A percentile compares a stretch with the other conserved stretches of the same genome.
phyloP scores from a whole-genome alignment of 73 alveolate species.

The Breviolum minutum region DNA sequence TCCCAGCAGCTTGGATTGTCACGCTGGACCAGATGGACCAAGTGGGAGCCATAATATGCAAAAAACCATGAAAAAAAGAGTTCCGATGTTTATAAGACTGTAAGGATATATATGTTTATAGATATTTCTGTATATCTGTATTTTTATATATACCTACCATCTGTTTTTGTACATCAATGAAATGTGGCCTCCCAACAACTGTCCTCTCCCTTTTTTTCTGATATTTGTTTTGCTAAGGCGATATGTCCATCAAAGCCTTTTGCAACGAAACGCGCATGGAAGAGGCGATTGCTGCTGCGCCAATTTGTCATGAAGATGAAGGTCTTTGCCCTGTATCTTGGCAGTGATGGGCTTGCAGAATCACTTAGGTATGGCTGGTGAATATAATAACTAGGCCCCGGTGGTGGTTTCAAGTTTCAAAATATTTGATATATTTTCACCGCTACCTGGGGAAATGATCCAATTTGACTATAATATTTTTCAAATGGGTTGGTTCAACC shows the following conservation, averaged over 20 bases:
- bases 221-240: conserved; percentile 4
- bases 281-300: conserved; percentile 30
- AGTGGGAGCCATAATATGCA: neutral
- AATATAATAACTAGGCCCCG: neutral
- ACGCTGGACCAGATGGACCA: neutral
- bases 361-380: too few relatives aligned
- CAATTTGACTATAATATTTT: too few relatives aligned
- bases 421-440: neutral
- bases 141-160: neutral
- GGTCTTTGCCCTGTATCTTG: conserved; percentile 68
- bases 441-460: too few relatives aligned
- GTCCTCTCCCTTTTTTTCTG: neutral
- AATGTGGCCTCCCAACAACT: neutral
- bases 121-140: too few relatives aligned
- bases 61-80: too few relatives aligned
- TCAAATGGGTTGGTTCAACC: too few relatives aligned
- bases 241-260: conserved; percentile 73
- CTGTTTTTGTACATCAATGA: neutral
- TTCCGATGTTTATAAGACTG: too few relatives aligned
- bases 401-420: neutral
- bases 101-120: too few relatives aligned
- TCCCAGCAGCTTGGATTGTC: conserved; percentile 18
- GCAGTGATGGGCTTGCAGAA: neutral
- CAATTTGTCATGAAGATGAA: neutral
- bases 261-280: conserved; percentile 64